A percentile compares a stretch with the other conserved stretches of the same genome.
phyloP scores from a whole-genome alignment of 345 rosid species.

The Cardamine occulta region DNA sequence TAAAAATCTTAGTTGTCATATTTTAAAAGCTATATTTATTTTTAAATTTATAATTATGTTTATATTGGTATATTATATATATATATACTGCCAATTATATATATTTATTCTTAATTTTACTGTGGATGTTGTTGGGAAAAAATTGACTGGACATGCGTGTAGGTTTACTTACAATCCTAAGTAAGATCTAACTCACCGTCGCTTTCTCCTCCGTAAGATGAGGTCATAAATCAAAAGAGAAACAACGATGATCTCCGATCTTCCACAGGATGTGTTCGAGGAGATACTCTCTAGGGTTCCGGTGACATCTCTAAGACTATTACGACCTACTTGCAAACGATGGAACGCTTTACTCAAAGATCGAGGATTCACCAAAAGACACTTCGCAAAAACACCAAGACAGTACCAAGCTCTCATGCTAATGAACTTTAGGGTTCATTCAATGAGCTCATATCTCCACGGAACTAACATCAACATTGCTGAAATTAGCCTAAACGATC shows the following conservation, averaged over 20 bases:
- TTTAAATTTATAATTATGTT: no score
- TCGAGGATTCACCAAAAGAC: neutral
- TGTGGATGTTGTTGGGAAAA: no score
- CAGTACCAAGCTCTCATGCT: no score
- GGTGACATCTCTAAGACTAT: neutral
- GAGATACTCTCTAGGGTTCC: constrained; percentile 4
- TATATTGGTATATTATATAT: no score
- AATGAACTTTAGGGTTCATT: neutral
- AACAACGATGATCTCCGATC: neutral
- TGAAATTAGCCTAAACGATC: neutral
- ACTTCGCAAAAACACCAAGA: no score
- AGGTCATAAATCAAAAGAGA: neutral
- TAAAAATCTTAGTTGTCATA: no score
- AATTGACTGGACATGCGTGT: no score
- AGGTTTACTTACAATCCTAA: no score
- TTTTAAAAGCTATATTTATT: no score
- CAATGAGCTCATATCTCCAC: neutral
- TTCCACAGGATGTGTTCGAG: neutral
- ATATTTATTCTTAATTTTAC: no score
- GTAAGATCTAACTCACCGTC: neutral
- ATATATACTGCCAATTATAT: no score
- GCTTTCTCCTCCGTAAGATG: neutral
- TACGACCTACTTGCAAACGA: neutral
- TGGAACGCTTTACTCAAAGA: neutral
- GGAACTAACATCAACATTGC: neutral